Evolutionary conservation across 192 early-diverging fungal genomes (phyloP).

Genomic region (Entophlyctis luteolus): DNA sequence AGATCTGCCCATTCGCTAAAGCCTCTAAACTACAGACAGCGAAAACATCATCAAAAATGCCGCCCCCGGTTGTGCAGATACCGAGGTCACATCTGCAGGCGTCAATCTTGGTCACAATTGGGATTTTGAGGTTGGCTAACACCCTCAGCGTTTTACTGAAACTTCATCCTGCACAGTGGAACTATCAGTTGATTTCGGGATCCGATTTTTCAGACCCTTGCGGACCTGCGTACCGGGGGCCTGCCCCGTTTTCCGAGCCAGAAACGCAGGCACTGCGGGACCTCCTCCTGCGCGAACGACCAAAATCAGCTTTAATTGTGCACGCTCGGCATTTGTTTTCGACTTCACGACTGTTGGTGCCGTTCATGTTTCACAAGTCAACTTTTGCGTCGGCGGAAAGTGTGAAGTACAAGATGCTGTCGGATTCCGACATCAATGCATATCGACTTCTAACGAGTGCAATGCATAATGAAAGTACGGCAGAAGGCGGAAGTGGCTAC

Average conservation of each 20-base stretch:
- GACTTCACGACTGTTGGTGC: conserved; percentile 19
- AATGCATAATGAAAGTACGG: not conserved
- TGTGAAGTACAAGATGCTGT: conserved; percentile 12
- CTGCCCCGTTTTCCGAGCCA: conserved; percentile 24
- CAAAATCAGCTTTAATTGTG: conserved; percentile 22
- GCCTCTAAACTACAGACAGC: not conserved
- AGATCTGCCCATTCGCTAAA: not conserved
- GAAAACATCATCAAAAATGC: conserved; percentile 22
- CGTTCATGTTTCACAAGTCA: conserved; percentile 31
- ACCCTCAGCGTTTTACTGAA: too few relatives aligned
- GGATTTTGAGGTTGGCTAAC: conserved; percentile 22
- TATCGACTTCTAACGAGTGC: conserved; percentile 12
- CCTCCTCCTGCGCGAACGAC: not conserved
- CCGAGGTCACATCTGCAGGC: not conserved
- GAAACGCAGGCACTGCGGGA: conserved; percentile 28
- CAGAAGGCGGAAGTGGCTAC: not conserved
- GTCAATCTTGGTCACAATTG: conserved; percentile 32
- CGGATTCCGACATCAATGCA: conserved; percentile 3
- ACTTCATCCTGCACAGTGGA: too few relatives aligned
- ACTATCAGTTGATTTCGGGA: conserved; percentile 7
- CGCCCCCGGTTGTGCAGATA: not conserved
- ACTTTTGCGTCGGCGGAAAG: conserved; percentile 1
- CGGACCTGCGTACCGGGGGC: conserved; percentile 15
- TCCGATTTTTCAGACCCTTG: conserved; percentile 25
- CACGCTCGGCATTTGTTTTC: conserved; percentile 16